Percentiles rank a stretch among this genome's conserved stretches.
Conservation (phyloP, 768 basidiomycete species). For the Boletus tomentosulus region DNA sequence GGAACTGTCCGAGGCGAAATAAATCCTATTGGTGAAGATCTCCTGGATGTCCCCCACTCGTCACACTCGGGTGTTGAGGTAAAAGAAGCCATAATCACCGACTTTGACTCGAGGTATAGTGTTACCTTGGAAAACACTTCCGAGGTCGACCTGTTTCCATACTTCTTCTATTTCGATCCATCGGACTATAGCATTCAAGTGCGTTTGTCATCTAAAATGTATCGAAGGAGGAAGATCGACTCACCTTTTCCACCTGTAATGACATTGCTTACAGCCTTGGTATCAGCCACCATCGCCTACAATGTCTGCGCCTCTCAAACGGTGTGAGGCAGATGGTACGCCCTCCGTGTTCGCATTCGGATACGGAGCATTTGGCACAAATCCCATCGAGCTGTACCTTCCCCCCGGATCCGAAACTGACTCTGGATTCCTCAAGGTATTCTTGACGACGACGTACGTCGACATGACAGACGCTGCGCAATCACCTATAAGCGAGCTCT, state of each 20-base stretch:
- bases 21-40: slow-evolving; percentile 9
- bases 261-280: slow-evolving; percentile 9
- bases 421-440: slow-evolving; percentile 21
- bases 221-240: not conserved
- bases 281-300: slow-evolving; percentile 8
- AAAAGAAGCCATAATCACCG: slow-evolving; percentile 11
- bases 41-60: slow-evolving; percentile 1
- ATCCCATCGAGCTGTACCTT: slow-evolving; percentile 18
- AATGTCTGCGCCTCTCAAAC: slow-evolving; percentile 9
- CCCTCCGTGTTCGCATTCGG: slow-evolving; percentile 19
- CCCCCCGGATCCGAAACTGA: not conserved
- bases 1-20: not conserved
- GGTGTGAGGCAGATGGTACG: not conserved
- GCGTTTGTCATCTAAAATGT: not conserved
- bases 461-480: slow-evolving; percentile 16
- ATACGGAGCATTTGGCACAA: slow-evolving; percentile 17
- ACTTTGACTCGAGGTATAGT: slow-evolving; percentile 10
- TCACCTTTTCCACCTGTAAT: not conserved
- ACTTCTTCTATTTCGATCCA: slow-evolving; percentile 24
- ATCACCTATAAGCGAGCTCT: not conserved
- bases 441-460: slow-evolving; percentile 18
- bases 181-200: slow-evolving; percentile 18
- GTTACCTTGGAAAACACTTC: slow-evolving; percentile 18
- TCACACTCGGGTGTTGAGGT: slow-evolving; percentile 2
- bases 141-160: slow-evolving; percentile 17